These are phyloP conservation scores for Neltuma alba DNA, from an alignment of 306 rosid genomes.

Conservation along the genomic window DNA sequence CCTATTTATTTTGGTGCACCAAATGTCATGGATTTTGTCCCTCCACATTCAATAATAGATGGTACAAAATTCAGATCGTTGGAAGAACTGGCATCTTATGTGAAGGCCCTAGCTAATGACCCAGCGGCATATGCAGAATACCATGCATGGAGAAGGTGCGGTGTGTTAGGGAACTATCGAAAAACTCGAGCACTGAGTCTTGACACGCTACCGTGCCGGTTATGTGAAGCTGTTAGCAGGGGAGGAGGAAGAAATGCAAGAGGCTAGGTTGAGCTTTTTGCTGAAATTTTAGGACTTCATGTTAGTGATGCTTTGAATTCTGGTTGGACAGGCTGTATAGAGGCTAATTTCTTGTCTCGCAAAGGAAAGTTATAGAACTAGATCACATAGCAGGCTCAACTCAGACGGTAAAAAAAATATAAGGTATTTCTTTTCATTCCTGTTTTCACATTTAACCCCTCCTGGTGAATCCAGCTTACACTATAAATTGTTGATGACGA, in stretches of 20 bases:
- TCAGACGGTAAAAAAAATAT: neutral
- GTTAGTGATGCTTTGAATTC: constrained; percentile 21
- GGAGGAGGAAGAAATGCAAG: constrained; percentile 75
- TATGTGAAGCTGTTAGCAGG: constrained; percentile 76
- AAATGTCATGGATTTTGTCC: constrained; percentile 87
- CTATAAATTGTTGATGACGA: constrained; percentile 1
- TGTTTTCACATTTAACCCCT: neutral
- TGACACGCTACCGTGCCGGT: constrained; percentile 87
- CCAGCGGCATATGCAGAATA: constrained; percentile 91
- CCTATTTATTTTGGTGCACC: constrained; percentile 98
- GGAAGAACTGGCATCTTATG: constrained; percentile 85
- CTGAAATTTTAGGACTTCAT: constrained; percentile 20
- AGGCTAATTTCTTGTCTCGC: constrained; percentile 33
- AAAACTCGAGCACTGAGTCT: constrained; percentile 83
- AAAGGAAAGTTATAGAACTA: neutral
- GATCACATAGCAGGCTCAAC: constrained; percentile 16
- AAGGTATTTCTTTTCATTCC: neutral
- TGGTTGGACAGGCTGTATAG: constrained; percentile 29
- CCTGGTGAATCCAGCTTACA: constrained; percentile 12
- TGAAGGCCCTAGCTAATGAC: constrained; percentile 71
- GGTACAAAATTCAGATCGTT: constrained; percentile 74
- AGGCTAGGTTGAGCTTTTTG: constrained; percentile 32
- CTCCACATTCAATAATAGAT: constrained; percentile 92
- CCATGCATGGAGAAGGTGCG: constrained; percentile 98
- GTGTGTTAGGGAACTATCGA: constrained; percentile 65